Base-by-base conservation (phyloP, 768 basidiomycete species). In the Scleroderma bovista region DNA sequence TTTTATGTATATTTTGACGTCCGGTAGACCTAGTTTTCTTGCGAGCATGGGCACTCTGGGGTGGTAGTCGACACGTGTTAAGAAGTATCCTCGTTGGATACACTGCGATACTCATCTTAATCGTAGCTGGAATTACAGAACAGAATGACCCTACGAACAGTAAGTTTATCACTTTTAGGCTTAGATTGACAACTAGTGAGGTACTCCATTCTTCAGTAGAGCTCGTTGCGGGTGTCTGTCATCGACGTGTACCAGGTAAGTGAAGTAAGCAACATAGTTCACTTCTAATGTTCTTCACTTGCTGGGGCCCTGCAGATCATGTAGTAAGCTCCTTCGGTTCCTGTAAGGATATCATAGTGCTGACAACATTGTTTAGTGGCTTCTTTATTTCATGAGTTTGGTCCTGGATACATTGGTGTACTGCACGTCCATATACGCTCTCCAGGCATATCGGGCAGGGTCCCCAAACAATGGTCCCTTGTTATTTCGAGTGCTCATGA, bases 21-120 rank as follows among this genome's bases (percentile, higher is more conserved):
- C 26, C 7, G 2, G 10, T 8, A 52, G 51, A 51, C 17, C 49
- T 51, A 15, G 51, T 52, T 17, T 32, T 52, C 4, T 26, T 52
- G 33, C 48, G 51, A 12, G 40, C 49, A 3, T 51, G 51, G 48
- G 51, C 50, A 23, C 37, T 53, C 22, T 53, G 51, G 51, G 51
- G 40, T 24, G 34, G 50, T 16, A 26, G 22, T 3, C 16, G 19
- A 32, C 11, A 13, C 6, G 26, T 40, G 13, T 11, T 39, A 6
- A 16, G 20, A 19, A n/a, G 16, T 19, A 11, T 39, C 3, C n/a
- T 39, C 6, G 6, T 20, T 6, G 38, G n/a, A 19, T 41, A 22
- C 19, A 23, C 22, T 22, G 19, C 6, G 10, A 4, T 13, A 12
- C 20, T 41, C 10, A 10, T 22, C 10, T 41, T 20, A 2, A 41